These are phyloP conservation scores for Tilletia caries DNA, from an alignment of 1,284 basidiomycete species.

Conservation along the genomic window DNA sequence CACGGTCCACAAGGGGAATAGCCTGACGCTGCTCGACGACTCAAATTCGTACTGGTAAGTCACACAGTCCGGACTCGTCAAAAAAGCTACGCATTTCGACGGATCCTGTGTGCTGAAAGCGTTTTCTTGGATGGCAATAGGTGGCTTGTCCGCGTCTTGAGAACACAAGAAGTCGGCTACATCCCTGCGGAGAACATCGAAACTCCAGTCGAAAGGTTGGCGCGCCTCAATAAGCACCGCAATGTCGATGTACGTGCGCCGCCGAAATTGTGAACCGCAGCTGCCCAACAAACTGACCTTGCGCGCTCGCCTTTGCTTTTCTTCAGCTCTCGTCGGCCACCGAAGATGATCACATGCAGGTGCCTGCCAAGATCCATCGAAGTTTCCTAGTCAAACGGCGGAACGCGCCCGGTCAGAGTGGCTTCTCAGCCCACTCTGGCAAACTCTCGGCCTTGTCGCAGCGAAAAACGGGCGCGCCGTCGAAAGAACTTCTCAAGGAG, in stretches of 20 bases:
- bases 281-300: not conserved
- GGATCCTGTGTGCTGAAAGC: too few relatives aligned
- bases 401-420: slow-evolving; percentile 30
- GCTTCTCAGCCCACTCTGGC: slow-evolving; percentile 43
- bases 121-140: not conserved
- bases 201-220: slow-evolving; percentile 92
- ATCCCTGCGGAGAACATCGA: slow-evolving; percentile 99
- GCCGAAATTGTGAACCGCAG: not conserved
- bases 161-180: slow-evolving; percentile 88
- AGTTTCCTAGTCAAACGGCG: slow-evolving; percentile 47
- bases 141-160: slow-evolving; percentile 52
- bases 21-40: slow-evolving; percentile 52
- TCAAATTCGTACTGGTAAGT: slow-evolving; percentile 51
- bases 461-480: slow-evolving; percentile 35
- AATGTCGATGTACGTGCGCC: slow-evolving; percentile 80
- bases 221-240: slow-evolving; percentile 91
- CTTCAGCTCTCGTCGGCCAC: slow-evolving; percentile 46
- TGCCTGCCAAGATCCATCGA: slow-evolving; percentile 34
- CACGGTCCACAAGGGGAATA: slow-evolving; percentile 53
- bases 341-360: slow-evolving; percentile 50
- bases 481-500: slow-evolving; percentile 17
- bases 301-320: not conserved
- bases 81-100: too few relatives aligned
- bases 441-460: slow-evolving; percentile 50
- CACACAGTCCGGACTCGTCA: too few relatives aligned